A percentile compares a stretch with the other conserved stretches of the same genome.
Evolutionary conservation across 306 rosid species (phyloP).

Genomic region (Castanopsis chinensis): DNA sequence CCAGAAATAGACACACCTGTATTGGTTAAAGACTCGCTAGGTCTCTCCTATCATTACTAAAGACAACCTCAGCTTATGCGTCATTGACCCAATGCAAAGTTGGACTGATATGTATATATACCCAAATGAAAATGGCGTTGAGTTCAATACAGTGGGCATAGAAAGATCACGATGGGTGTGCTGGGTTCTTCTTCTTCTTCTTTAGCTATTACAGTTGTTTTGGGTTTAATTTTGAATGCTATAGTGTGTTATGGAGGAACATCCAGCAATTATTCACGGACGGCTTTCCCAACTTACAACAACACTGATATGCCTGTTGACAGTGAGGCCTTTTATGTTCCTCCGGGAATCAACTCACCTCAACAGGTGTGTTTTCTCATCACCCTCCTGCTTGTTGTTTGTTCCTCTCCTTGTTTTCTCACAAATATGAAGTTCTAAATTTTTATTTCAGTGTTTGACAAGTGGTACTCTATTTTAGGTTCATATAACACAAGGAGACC

Average conservation of each 20-base stretch:
- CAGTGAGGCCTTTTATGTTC: constrained; percentile 59
- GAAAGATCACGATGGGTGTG: constrained; percentile 29
- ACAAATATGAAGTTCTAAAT: not conserved
- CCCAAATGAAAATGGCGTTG: not conserved
- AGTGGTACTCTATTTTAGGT: constrained; percentile 45
- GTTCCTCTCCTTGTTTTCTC: not conserved
- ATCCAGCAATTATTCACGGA: constrained; percentile 48
- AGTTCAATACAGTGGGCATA: not conserved
- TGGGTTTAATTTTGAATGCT: constrained; percentile 29
- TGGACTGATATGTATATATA: not conserved
- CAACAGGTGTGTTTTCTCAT: constrained; percentile 50
- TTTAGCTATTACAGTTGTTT: constrained; percentile 12
- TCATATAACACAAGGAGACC: constrained; percentile 92
- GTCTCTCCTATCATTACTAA: too few relatives aligned
- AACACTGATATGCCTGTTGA: constrained; percentile 50
- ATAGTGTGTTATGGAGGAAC: constrained; percentile 47
- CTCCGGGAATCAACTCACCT: constrained; percentile 73
- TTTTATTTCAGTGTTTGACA: not conserved
- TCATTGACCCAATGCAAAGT: too few relatives aligned
- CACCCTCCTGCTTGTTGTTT: not conserved
- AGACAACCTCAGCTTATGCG: too few relatives aligned
- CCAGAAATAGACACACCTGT: not conserved
- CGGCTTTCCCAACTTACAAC: constrained; percentile 15
- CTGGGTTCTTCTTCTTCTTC: constrained; percentile 17
- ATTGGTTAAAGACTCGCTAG: not conserved